phyloP scores from a whole-genome alignment of 768 basidiomycete species.

The Amanita pseudoporphyria region DNA sequence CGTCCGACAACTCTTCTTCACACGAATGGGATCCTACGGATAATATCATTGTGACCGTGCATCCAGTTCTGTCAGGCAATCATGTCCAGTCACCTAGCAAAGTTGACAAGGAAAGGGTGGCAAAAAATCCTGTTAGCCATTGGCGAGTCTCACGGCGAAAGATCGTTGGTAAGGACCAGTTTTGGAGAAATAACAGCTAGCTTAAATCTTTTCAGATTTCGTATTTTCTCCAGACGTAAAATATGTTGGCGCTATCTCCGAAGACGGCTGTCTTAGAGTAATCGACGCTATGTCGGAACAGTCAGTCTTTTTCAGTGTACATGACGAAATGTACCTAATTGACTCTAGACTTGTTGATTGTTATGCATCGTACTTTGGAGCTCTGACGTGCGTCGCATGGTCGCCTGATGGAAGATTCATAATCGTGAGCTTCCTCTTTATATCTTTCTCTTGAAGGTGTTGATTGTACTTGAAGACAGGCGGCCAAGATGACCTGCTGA shows the following conservation, averaged over 20 bases:
- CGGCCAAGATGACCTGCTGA: conserved; percentile 93
- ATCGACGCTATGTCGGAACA: conserved; percentile 84
- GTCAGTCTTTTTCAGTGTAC: conserved; percentile 31
- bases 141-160: conserved; percentile 71
- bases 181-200: neutral
- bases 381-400: conserved; percentile 86
- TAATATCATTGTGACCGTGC: conserved; percentile 70
- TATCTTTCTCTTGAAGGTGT: neutral
- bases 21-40: conserved; percentile 71
- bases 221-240: conserved; percentile 92
- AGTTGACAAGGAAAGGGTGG: conserved; percentile 60
- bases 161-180: conserved; percentile 52
- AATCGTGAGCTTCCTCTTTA: conserved; percentile 37
- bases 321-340: neutral
- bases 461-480: conserved; percentile 52
- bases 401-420: conserved; percentile 94
- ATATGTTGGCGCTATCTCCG: conserved; percentile 82
- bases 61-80: conserved; percentile 71
- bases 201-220: conserved; percentile 49
- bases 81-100: conserved; percentile 32
- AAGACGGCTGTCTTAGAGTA: conserved; percentile 86
- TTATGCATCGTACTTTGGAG: conserved; percentile 92
- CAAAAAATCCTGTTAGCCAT: conserved; percentile 85
- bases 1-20: conserved; percentile 21
- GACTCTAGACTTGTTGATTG: conserved; percentile 74